These are phyloP conservation scores for Pochonia chlamydosporia DNA, from an alignment of 2,329 filamentous ascomycete genomes.

Conservation along the genomic window DNA sequence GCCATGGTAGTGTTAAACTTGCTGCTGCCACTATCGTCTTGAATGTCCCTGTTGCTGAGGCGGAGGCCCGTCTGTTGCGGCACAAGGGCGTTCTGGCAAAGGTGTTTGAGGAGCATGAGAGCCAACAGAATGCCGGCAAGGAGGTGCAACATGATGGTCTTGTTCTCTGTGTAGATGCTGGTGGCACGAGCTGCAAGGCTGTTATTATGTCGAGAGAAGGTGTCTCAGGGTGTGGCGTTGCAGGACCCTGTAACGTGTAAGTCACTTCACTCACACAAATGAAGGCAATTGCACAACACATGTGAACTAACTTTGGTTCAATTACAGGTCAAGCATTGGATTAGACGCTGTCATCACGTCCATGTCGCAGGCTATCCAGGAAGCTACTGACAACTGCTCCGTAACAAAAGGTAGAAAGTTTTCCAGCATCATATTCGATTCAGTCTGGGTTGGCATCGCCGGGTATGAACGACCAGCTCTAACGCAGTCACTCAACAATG, in stretches of 20 bases:
- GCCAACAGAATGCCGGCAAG: no score
- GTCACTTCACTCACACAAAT: constrained; percentile 9
- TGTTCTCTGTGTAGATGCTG: constrained; percentile 34
- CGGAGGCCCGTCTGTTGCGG: constrained; percentile 11
- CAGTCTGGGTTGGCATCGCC: constrained; percentile 33
- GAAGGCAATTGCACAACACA: no score
- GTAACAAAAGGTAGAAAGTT: constrained; percentile 3
- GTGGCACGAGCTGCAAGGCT: constrained; percentile 36
- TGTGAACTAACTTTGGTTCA: no score
- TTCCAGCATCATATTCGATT: constrained; percentile 15
- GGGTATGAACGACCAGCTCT: constrained; percentile 31
- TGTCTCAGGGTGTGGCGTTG: constrained; percentile 20
- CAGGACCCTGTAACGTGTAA: constrained; percentile 30
- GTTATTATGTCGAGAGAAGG: constrained; percentile 21
- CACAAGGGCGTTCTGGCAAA: constrained; percentile 13
- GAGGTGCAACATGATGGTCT: not conserved
- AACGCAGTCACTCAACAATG: constrained; percentile 17
- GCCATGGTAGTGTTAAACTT: constrained; percentile 11
- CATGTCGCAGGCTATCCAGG: constrained; percentile 19
- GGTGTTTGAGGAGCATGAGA: constrained; percentile 10
- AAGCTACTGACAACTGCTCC: constrained; percentile 13
- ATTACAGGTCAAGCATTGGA: constrained; percentile 17
- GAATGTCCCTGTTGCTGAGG: constrained; percentile 12
- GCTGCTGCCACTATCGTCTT: constrained; percentile 3
- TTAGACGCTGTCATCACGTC: constrained; percentile 20